Conservation (phyloP, 352 stramenopile species). For the Phytophthora melonis region DNA sequence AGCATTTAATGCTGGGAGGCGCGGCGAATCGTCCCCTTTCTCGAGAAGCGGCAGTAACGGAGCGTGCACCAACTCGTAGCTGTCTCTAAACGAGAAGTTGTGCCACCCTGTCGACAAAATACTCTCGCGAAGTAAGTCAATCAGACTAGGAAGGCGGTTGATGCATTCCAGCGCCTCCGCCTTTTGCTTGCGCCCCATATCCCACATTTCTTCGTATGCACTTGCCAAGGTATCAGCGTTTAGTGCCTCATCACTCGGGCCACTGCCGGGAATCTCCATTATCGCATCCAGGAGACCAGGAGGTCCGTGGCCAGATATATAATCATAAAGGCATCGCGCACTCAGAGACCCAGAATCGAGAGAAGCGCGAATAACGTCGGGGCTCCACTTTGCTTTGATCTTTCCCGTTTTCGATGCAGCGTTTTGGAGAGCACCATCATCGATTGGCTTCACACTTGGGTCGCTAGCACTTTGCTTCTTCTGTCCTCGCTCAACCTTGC, state of each 20-base stretch:
- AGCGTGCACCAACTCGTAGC: slow-evolving; percentile 71
- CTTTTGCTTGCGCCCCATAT: slow-evolving; percentile 64
- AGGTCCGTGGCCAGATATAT: slow-evolving; percentile 65
- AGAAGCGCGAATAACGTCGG: slow-evolving; percentile 59
- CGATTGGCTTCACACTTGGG: slow-evolving; percentile 55
- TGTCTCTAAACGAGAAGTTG: slow-evolving; percentile 64
- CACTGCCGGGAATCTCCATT: slow-evolving; percentile 39
- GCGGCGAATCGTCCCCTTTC: slow-evolving; percentile 31
- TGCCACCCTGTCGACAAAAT: slow-evolving; percentile 66
- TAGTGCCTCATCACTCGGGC: slow-evolving; percentile 51
- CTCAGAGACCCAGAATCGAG: slow-evolving; percentile 72
- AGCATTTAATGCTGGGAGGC: slow-evolving; percentile 42
- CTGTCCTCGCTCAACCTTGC: slow-evolving; percentile 35
- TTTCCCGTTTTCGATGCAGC: slow-evolving; percentile 70
- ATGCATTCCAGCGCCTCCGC: slow-evolving; percentile 79
- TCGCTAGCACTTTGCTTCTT: slow-evolving; percentile 32
- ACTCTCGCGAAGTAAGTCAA: slow-evolving; percentile 77
- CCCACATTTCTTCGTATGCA: slow-evolving; percentile 81
- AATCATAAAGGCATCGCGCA: slow-evolving; percentile 74
- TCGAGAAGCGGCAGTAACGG: slow-evolving; percentile 78
- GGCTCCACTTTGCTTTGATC: slow-evolving; percentile 70
- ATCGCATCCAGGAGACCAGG: slow-evolving; percentile 62
- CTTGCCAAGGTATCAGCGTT: slow-evolving; percentile 60
- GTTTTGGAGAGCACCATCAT: slow-evolving; percentile 75
- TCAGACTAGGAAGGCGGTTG: slow-evolving; percentile 57